Base-by-base conservation (phyloP, 106 monocot species). In the Apostasia ramifera region DNA sequence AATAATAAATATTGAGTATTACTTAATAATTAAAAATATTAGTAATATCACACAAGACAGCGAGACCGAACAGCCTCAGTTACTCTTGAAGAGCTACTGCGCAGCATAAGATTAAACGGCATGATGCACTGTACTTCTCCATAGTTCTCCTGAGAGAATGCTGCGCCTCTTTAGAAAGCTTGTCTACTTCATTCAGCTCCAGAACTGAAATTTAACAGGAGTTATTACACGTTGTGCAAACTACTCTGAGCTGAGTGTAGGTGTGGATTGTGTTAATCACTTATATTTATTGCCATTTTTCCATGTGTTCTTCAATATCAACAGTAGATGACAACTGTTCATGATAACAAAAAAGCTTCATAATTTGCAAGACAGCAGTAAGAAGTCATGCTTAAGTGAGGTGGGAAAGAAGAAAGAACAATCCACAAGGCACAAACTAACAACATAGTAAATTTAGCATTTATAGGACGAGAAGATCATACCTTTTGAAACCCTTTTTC, bases 101-200 rank as follows among this genome's bases (percentile, higher is more conserved):
- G n/a, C 92, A 97, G 63, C 92, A 97, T 45, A 97, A 75, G 49
- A 97, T 92, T 69, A 97, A 65, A 74, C 95, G 57, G 66, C 95
- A 97, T 47, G 88, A 97, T 68, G 92, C 70, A 74, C 95, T 97
- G 66, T 97, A 97, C 49, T 92, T 92, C 69, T 97, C 95, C 95
- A 97, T 97, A 68, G 95, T 97, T 80, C 95, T 84, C 65, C 92
- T 82, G 13, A 97, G 89, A 50, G 95, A 92, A 83, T 97, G 95
- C 49, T 97, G 95, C 13, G 92, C 95, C 87, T 97, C 95, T 86
- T 86, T 92, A 72, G 95, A 97, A 14, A 97, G 81, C 79, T 97
- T 97, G 74, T 97, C 95, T n/a, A 97, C 95, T 82, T 97, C 89
- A 81, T 97, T 97, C 40, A 97, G 74, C 47, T 92, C 89, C 10